These are phyloP conservation scores for Skeletonema menzelii DNA, from an alignment of 108 stramenopile species.

Conservation along the genomic window DNA sequence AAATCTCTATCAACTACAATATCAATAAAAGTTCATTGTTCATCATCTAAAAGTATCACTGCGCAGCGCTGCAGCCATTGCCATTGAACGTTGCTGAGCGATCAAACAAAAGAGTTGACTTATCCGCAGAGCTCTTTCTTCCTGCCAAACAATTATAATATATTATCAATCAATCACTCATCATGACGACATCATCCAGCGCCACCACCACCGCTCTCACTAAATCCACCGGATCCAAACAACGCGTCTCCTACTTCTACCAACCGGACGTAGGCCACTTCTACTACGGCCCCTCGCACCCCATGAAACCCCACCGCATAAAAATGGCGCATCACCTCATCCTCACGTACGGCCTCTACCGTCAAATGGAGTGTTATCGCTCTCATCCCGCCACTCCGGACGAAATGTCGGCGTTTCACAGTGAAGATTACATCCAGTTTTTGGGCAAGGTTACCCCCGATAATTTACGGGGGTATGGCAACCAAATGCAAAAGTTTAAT, in stretches of 20 bases:
- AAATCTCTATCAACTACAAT: too few relatives aligned
- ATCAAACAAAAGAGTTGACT: too few relatives aligned
- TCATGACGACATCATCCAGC: too few relatives aligned
- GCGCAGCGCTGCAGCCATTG: too few relatives aligned
- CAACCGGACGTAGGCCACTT: slow-evolving; percentile 94
- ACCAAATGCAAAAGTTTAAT: slow-evolving; percentile 90
- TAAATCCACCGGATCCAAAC: slow-evolving; percentile 41
- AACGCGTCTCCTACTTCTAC: slow-evolving; percentile 97
- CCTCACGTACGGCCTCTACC: slow-evolving; percentile 94
- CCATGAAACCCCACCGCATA: slow-evolving; percentile 99
- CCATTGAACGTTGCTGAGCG: too few relatives aligned
- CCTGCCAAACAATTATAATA: too few relatives aligned
- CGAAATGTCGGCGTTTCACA: slow-evolving; percentile 96
- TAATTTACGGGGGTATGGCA: slow-evolving; percentile 72
- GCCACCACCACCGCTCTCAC: background rate
- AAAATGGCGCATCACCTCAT: slow-evolving; percentile 98
- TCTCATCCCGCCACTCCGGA: slow-evolving; percentile 88
- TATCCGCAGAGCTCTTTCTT: too few relatives aligned
- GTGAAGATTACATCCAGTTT: slow-evolving; percentile 96
- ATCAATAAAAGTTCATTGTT: too few relatives aligned
- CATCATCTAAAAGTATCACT: too few relatives aligned
- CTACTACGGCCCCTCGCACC: slow-evolving; percentile 99
- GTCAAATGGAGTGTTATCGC: slow-evolving; percentile 97
- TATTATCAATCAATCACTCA: too few relatives aligned
- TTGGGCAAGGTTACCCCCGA: slow-evolving; percentile 90